These are phyloP conservation scores for Mimosa pudica DNA, from an alignment of 306 rosid genomes.

Conservation along the genomic window DNA sequence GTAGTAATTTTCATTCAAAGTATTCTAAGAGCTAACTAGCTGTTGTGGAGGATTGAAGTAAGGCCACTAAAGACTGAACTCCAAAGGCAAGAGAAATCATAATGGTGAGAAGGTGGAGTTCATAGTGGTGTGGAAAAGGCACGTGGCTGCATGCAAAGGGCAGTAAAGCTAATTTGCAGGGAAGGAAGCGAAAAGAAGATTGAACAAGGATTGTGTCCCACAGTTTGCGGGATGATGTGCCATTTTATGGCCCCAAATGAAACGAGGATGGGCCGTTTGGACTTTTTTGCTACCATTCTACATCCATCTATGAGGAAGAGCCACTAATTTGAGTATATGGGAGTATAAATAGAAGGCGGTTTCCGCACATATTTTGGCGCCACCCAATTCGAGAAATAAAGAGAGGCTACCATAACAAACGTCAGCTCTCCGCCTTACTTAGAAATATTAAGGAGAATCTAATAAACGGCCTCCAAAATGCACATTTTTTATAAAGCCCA, in stretches of 20 bases:
- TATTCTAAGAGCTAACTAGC: background rate
- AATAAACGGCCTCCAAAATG: no score
- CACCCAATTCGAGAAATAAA: no score
- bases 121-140: background rate
- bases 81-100: background rate
- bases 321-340: background rate
- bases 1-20: background rate
- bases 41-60: background rate
- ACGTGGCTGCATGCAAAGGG: background rate
- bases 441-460: no score
- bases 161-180: background rate
- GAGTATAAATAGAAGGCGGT: no score
- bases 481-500: background rate
- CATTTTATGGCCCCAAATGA: background rate
- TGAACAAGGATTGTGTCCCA: background rate
- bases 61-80: background rate
- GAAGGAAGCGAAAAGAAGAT: background rate
- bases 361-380: no score
- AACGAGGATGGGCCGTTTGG: background rate
- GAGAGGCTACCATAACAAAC: no score
- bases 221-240: background rate
- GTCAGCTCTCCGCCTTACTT: no score
- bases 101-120: background rate
- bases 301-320: background rate
- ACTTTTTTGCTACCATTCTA: no score